Base-by-base conservation (phyloP, 2,329 filamentous ascomycete genomes). In the Aspergillus melleus region DNA sequence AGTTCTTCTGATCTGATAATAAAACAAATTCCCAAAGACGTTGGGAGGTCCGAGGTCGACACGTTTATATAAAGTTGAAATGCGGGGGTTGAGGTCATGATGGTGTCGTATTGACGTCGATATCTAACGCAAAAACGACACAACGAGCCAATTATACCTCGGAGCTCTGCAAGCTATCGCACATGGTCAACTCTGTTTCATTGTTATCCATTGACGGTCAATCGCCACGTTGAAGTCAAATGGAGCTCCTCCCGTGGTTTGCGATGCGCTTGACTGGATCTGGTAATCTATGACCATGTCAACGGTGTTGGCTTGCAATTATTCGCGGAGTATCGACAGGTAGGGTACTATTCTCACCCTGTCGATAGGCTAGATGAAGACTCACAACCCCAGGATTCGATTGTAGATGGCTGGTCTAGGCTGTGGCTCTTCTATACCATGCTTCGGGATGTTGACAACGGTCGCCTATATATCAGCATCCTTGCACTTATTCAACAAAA, bases 31-130 rank as follows among this genome's bases (percentile, higher is more conserved):
- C 32, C 1, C 2, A 16, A 14, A 4, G 24, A 14, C 11, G 32
- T 36, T 36, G 32, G 32, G 32, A 16, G 11, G 5, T 14, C 11
- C 4, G 32, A 12, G 26, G 19, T 36, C 16, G 36, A n/a, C 29
- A 32, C 16, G 14, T 20, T 30, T 29, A 19, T 58, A 58, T 58
- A 49, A 14, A 12, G n/a, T 11, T 30, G 12, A 20, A 16, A 49
- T 36, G 24, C 22, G 19, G 10, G 51, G 19, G 29, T 52, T 61
- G 59, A 61, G 55, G 54, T 61, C 59, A 61, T 61, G 20, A 51
- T 58, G 42, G 56, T 52, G 39, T 49, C 39, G 11, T n/a, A 29
- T 56, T 60, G 59, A 61, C 52, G 44, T 49, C 26, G 20, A 39
- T 6, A 29, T 52, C 12, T 16, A 29, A 52, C 20, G 39, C 49